Conservation (phyloP, 2,329 filamentous ascomycete genomes). For the Hymenoscyphus fructigenus region DNA sequence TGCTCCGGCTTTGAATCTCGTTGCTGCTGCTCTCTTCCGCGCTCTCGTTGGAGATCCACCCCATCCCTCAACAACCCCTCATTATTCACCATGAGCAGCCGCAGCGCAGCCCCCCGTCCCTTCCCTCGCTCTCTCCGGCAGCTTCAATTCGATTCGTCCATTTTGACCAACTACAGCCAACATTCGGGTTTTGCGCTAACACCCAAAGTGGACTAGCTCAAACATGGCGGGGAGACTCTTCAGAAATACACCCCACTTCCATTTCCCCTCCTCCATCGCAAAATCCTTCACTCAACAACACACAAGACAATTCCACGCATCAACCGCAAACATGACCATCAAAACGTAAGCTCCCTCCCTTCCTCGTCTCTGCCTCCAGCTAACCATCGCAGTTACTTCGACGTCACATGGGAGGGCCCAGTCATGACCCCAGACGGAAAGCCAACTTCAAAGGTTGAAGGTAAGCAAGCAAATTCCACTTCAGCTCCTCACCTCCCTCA, state of each 20-base stretch:
- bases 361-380: conserved; percentile 16
- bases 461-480: conserved; percentile 53
- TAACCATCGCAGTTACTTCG: conserved; percentile 59
- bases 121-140: neutral
- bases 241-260: conserved; percentile 57
- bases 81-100: neutral
- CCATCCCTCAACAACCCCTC: neutral
- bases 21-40: too few species aligned
- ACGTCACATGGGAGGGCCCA: conserved; percentile 71
- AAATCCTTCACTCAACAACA: conserved; percentile 40
- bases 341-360: conserved; percentile 59
- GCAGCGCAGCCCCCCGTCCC: neutral
- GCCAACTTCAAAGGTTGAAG: conserved; percentile 54
- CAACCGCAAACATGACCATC: conserved; percentile 72
- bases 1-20: neutral
- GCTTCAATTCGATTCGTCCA: neutral
- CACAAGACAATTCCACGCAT: conserved; percentile 56
- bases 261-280: conserved; percentile 37
- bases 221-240: neutral
- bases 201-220: neutral
- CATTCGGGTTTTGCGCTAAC: conserved; percentile 6
- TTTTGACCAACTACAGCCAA: neutral
- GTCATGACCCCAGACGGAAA: conserved; percentile 60
- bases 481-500: neutral
- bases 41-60: neutral